These are phyloP conservation scores for Hypoxylon subgilvum DNA, from an alignment of 495 filamentous ascomycete genomes.

Conservation along the genomic window DNA sequence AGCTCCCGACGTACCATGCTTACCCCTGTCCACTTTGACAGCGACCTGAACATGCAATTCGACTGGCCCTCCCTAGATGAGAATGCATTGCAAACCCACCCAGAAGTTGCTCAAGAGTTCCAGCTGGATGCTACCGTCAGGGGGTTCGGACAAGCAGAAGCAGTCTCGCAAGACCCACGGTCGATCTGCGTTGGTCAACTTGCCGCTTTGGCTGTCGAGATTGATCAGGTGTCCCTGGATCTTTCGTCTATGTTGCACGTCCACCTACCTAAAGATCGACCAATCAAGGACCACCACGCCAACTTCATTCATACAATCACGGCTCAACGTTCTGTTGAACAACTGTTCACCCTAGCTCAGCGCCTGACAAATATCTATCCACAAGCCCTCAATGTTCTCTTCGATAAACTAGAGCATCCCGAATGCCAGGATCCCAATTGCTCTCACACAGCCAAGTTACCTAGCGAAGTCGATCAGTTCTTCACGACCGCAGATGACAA, in stretches of 20 bases:
- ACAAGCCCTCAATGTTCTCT: conserved; percentile 23
- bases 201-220: conserved; percentile 29
- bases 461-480: conserved; percentile 11
- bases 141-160: conserved; percentile 11
- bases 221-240: conserved; percentile 22
- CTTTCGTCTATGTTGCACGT: conserved; percentile 12
- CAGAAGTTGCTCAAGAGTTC: conserved; percentile 1
- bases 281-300: conserved; percentile 15
- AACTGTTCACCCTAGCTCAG: conserved; percentile 39
- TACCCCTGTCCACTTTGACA: conserved; percentile 7
- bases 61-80: conserved; percentile 29
- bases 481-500: conserved; percentile 11
- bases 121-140: neutral
- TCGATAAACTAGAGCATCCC: conserved; percentile 10
- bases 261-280: conserved; percentile 21
- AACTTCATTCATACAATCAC: conserved; percentile 12
- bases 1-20: conserved; percentile 28
- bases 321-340: conserved; percentile 25
- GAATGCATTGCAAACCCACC: conserved; percentile 1
- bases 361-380: conserved; percentile 44
- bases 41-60: conserved; percentile 16
- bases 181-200: conserved; percentile 26
- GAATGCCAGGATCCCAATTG: conserved; percentile 27
- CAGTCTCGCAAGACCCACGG: conserved; percentile 21
- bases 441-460: conserved; percentile 22